Conservation (phyloP, 2,329 filamentous ascomycete species). For the Madurella mycetomatis region DNA sequence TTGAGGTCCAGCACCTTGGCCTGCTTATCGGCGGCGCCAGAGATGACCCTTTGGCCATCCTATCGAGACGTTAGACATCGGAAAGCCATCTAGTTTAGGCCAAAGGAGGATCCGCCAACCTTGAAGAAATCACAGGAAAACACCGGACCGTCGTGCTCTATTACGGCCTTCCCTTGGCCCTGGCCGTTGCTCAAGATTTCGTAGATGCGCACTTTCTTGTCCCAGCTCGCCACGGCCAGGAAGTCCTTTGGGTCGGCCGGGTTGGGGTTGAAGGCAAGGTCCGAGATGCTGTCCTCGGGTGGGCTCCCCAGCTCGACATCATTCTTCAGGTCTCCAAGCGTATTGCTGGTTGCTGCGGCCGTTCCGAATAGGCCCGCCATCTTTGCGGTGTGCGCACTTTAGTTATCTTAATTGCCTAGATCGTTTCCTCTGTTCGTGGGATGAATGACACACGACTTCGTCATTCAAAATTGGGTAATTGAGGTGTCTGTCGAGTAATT, state of each 20-base stretch:
- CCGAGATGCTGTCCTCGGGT: slow-evolving; percentile 85
- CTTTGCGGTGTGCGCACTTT: slow-evolving; percentile 1
- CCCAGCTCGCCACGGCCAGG: slow-evolving; percentile 89
- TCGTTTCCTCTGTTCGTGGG: no score
- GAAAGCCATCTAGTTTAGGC: background rate
- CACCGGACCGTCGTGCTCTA: slow-evolving; percentile 82
- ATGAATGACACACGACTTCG: no score
- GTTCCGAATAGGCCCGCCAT: slow-evolving; percentile 65
- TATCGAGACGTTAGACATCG: slow-evolving; percentile 34
- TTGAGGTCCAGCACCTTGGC: slow-evolving; percentile 82
- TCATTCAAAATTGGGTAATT: no score
- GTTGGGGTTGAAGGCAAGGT: slow-evolving; percentile 65
- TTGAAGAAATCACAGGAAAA: slow-evolving; percentile 83
- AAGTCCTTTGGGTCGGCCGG: slow-evolving; percentile 60
- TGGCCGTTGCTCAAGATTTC: slow-evolving; percentile 75
- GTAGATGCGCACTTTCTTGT: slow-evolving; percentile 97
- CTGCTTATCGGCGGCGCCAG: slow-evolving; percentile 85
- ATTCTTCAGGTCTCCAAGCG: slow-evolving; percentile 84
- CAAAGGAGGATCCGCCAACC: slow-evolving; percentile 46
- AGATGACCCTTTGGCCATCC: slow-evolving; percentile 88
- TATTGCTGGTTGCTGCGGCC: slow-evolving; percentile 55
- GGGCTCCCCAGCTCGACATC: slow-evolving; percentile 75
- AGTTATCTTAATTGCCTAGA: no score
- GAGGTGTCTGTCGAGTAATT: no score
- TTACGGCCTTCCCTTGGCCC: slow-evolving; percentile 78